Percentiles rank a stretch among this genome's conserved stretches.
These are phyloP conservation scores for Sphaerulina populicola DNA, from an alignment of 2,329 filamentous ascomycete genomes.

Conservation along the genomic window DNA sequence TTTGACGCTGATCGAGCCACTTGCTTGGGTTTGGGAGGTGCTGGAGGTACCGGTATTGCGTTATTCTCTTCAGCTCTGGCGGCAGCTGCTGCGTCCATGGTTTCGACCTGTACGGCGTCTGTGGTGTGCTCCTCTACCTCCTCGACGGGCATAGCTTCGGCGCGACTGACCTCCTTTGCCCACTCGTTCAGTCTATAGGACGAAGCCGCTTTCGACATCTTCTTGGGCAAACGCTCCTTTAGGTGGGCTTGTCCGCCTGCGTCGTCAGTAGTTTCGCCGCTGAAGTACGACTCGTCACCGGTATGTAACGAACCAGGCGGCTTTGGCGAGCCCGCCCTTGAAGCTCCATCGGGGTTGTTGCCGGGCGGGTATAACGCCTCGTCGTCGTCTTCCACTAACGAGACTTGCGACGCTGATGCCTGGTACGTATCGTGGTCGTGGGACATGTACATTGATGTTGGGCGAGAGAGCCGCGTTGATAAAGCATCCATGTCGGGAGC, in stretches of 20 bases:
- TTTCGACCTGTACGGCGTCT: constrained; percentile 34
- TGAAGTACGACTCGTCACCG: constrained; percentile 7
- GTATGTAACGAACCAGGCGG: constrained; percentile 7
- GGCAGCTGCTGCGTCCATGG: constrained; percentile 43
- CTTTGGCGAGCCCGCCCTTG: not conserved
- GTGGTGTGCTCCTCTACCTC: constrained; percentile 33
- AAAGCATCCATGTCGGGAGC: constrained; percentile 19
- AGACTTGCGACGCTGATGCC: constrained; percentile 4
- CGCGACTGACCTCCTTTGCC: constrained; percentile 77
- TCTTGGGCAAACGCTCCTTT: constrained; percentile 58
- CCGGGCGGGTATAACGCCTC: constrained; percentile 15
- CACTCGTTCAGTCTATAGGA: constrained; percentile 91
- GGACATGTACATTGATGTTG: constrained; percentile 13
- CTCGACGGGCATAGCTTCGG: constrained; percentile 53
- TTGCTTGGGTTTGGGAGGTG: constrained; percentile 1
- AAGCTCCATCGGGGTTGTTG: constrained; percentile 7
- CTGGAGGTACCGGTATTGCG: constrained; percentile 17
- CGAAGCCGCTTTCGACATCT: constrained; percentile 66
- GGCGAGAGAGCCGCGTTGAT: constrained; percentile 15
- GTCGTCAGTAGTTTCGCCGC: not conserved
- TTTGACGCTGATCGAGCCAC: constrained; percentile 2
- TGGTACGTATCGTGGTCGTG: constrained; percentile 3
- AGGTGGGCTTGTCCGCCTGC: constrained; percentile 28
- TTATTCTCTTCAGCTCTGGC: constrained; percentile 22
- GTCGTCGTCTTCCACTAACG: constrained; percentile 18